Percentiles rank a stretch among this genome's conserved stretches.
phyloP scores from a whole-genome alignment of 495 filamentous ascomycete genomes.

The Polyplosphaeria fusca region DNA sequence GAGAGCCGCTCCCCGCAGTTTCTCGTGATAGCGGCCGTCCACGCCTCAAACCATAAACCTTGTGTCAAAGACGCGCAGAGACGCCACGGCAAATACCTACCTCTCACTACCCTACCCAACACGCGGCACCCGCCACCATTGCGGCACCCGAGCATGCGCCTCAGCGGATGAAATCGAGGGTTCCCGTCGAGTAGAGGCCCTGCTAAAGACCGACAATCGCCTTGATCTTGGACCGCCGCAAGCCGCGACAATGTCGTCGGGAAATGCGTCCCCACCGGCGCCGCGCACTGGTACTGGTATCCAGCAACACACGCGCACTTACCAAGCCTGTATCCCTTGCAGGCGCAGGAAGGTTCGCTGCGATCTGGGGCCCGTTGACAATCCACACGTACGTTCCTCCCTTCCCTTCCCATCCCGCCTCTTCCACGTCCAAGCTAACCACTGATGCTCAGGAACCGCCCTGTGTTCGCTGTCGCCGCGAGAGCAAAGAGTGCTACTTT shows the following conservation, averaged over 20 bases:
- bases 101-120: too few relatives aligned
- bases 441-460: slow-evolving; percentile 82
- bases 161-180: neutral
- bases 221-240: slow-evolving; percentile 24
- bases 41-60: neutral
- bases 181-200: neutral
- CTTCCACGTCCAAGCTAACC: too few relatives aligned
- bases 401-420: too few relatives aligned
- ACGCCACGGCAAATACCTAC: too few relatives aligned
- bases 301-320: slow-evolving; percentile 29
- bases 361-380: slow-evolving; percentile 89
- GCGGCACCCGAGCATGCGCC: too few relatives aligned
- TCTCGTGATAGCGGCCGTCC: neutral
- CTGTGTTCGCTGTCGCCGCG: slow-evolving; percentile 87
- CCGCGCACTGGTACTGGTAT: neutral
- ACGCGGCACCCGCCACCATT: too few relatives aligned
- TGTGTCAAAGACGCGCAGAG: too few relatives aligned
- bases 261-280: slow-evolving; percentile 28
- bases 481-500: slow-evolving; percentile 94
- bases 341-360: slow-evolving; percentile 89
- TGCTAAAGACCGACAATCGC: neutral
- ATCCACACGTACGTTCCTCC: too few relatives aligned
- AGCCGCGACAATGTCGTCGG: slow-evolving; percentile 33
- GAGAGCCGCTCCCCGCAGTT: neutral
- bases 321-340: slow-evolving; percentile 72